Base-by-base conservation (phyloP, 352 stramenopile genomes). In the Globisporangium lucens region DNA sequence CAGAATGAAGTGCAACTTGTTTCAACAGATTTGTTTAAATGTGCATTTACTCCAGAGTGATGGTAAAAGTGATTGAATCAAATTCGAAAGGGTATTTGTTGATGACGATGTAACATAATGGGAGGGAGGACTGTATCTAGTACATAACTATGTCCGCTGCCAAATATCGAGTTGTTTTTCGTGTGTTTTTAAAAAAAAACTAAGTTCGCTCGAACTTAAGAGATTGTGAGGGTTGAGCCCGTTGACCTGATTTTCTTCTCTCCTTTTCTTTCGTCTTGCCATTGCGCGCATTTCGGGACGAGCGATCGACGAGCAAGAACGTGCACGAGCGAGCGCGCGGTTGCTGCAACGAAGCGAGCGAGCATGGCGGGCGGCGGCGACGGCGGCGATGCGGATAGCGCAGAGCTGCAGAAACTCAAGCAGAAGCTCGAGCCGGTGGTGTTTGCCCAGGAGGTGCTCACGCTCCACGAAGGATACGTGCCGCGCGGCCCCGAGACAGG, bases 371-470 rank as follows among this genome's bases (percentile, higher is more conserved):
- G 60, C 52, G 30, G 30, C 4, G 57, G 52, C 24, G 24, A 0
- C 57, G 77, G 68, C 75, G 73, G 63, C 75, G 68, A 71, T 70
- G 62, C 56, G 49, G 57, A 59, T 41, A 74, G 82, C 63, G 73
- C 64, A 51, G 85, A 91, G 76, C 75, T 94, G 64, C 77, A 86
- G 66, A 77, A 80, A 35, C 83, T 94, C 53, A 89, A 85, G 76
- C 68, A 79, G 56, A 71, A 66, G 49, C 73, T 94, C 64, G 77
- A 90, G 59, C 72, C 82, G 22, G 62, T 84, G 15, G 83, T 87
- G 41, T 74, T 90, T 43, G 82, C 80, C 1, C 75, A 68, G 7
- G 77, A 88, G 20, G 30, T 86, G 27, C 77, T 89, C 41, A n/a
- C 77, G 29, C 72, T 92, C 30, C 68, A 82, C 29, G 83, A 90